Evolutionary conservation across 768 basidiomycete genomes (phyloP).

Genomic region (Austroboletus eburneus): DNA sequence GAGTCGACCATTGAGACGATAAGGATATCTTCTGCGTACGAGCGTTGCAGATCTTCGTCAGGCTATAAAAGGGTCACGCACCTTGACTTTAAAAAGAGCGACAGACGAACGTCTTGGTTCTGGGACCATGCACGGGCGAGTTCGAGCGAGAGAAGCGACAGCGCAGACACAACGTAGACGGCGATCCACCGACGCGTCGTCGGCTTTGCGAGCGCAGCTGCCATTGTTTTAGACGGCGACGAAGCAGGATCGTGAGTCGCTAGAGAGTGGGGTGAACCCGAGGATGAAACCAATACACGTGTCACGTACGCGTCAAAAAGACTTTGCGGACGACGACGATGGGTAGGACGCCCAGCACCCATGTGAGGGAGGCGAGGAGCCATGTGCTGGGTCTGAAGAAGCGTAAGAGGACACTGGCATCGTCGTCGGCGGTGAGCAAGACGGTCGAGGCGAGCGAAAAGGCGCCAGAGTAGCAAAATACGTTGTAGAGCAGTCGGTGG

Average conservation of each 20-base stretch:
- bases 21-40: constrained; percentile 62
- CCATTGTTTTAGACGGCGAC: constrained; percentile 50
- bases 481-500: constrained; percentile 52
- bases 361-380: constrained; percentile 38
- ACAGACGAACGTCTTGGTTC: too few species aligned
- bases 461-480: constrained; percentile 48
- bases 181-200: constrained; percentile 43
- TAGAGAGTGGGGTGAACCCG: constrained; percentile 14
- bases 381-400: constrained; percentile 45
- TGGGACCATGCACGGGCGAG: too few species aligned
- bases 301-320: constrained; percentile 58
- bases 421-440: constrained; percentile 26
- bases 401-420: constrained; percentile 25
- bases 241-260: constrained; percentile 46
- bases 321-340: constrained; percentile 52
- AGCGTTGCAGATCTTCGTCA: background rate
- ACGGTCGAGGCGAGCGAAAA: constrained; percentile 43
- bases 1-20: constrained; percentile 66
- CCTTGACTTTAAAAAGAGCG: too few species aligned
- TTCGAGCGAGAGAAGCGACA: constrained; percentile 7
- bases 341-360: constrained; percentile 55
- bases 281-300: too few species aligned
- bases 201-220: constrained; percentile 42
- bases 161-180: constrained; percentile 46
- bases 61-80: constrained; percentile 24